Base-by-base conservation (phyloP, 192 early-diverging fungal genomes). In the Cladochytrium replicatum region DNA sequence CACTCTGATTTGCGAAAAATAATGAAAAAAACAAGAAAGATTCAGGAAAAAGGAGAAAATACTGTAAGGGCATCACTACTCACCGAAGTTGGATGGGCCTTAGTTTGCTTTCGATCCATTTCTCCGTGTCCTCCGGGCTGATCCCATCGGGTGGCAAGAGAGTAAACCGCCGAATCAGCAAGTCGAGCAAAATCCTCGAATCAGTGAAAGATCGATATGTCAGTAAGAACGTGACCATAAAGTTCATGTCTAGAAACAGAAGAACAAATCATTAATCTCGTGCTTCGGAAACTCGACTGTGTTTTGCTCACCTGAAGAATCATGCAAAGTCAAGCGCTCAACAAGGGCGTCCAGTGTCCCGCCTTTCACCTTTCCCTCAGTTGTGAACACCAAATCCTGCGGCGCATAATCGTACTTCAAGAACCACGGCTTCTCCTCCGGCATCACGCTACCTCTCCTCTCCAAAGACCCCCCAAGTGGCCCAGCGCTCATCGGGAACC, bases 201-300 rank as follows among this genome's bases (percentile, higher is more conserved):
- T 82, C 80, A 2, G 83, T 83, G 55, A 96, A 97, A 6, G 91
- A 90, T 25, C 88, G 87, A 69, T 94, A 99, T 1, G 95, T 96
- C 29, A 99, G 68, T 47, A 99, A 54, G 61, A 99, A 97, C 0
- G 90, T 87, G 24, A 72, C 75, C 28, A 80, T 82, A 66, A 89
- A 97, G 60, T 80, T 82, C 60, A 44, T 98, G 91, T 6, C 43
- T 66, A 6, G 32, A 3, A 50, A 46, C 15, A 46, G 15, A 54
- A 52, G 23, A 46, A 13, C 26, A 52, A 1, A 17, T 0, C 2
- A 48, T 43, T 39, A 25, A 49, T 17, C 1, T 49, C 0, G 23
- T 25, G 43, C 34, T 13, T 13, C 17, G 13, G 17, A 37, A 37
- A 27, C 13, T 11, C 43, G 13, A 44, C 11, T 11, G 43, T 13